Percentiles rank a stretch among this genome's conserved stretches.
These are phyloP conservation scores for Epichloe uncinata DNA, from an alignment of 2,329 filamentous ascomycete species.

Conservation along the genomic window DNA sequence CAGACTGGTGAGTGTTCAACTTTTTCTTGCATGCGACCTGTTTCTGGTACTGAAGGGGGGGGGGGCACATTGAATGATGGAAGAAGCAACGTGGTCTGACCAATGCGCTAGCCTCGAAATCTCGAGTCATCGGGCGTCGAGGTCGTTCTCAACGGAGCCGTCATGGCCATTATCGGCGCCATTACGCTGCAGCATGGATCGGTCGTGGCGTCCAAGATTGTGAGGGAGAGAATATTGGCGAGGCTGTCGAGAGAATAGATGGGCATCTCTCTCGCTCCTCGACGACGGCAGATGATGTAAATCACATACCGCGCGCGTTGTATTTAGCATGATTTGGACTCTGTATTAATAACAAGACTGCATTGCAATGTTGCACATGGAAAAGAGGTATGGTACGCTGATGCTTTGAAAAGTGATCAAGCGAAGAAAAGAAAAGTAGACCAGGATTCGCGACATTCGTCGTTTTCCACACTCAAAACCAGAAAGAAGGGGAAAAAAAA, in stretches of 20 bases:
- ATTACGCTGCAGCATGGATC: conserved; percentile 80
- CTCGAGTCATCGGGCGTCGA: conserved; percentile 60
- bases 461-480: neutral
- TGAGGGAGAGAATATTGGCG: conserved; percentile 60
- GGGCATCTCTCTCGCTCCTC: too few relatives aligned
- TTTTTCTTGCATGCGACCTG: neutral
- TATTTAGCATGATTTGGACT: neutral
- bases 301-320: conserved; percentile 12
- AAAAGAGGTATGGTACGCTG: neutral
- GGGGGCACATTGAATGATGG: neutral
- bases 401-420: neutral
- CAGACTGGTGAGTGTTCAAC: conserved; percentile 46
- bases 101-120: conserved; percentile 42
- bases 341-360: conserved; percentile 7
- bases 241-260: conserved; percentile 12
- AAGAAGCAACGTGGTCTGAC: neutral
- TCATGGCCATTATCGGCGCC: conserved; percentile 82
- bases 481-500: neutral
- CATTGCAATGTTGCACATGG: neutral
- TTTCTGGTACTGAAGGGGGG: neutral
- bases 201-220: conserved; percentile 59
- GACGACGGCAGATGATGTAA: neutral
- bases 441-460: neutral
- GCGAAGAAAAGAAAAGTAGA: too few relatives aligned
- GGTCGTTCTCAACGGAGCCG: conserved; percentile 58